Conservation (phyloP, 2,329 filamentous ascomycete species). For the Microcyclospora pomicola region DNA sequence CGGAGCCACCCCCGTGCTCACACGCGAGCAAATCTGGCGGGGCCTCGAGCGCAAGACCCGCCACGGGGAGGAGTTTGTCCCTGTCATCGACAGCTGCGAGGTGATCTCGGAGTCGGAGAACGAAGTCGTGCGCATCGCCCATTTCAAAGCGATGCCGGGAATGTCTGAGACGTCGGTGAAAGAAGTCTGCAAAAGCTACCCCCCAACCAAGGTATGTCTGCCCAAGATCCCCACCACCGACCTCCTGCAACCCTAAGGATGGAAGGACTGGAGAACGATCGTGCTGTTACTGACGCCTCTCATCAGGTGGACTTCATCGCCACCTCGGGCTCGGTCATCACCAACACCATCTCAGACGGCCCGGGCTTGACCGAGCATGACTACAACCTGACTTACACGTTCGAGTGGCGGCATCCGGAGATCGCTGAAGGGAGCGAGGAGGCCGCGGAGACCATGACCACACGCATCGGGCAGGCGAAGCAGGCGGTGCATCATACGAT, state of each 20-base stretch:
- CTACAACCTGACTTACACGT: conserved; percentile 34
- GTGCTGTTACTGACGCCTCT: background rate
- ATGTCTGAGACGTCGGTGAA: conserved; percentile 18
- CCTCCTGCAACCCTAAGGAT: background rate
- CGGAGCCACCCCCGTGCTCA: conserved; percentile 25
- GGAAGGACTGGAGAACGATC: background rate
- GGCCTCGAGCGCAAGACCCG: conserved; percentile 35
- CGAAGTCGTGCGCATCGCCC: conserved; percentile 23
- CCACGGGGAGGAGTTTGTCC: conserved; percentile 32
- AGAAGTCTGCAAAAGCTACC: conserved; percentile 27
- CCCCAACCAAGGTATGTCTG: conserved; percentile 26
- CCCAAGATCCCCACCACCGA: background rate
- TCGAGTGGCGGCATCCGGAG: conserved; percentile 28
- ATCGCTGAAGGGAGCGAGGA: conserved; percentile 24
- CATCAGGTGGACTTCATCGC: conserved; percentile 34
- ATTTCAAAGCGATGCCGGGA: conserved; percentile 24
- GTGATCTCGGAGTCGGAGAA: conserved; percentile 27
- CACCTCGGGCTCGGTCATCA: conserved; percentile 28
- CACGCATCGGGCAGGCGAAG: conserved; percentile 22
- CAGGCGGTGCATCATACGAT: conserved; percentile 31
- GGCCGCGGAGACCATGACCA: conserved; percentile 16
- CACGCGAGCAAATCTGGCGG: conserved; percentile 25
- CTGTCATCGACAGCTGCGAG: conserved; percentile 28
- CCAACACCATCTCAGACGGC: conserved; percentile 31
- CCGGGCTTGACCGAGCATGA: conserved; percentile 21